A percentile compares a stretch with the other conserved stretches of the same genome.
phyloP scores from a whole-genome alignment of 2,329 filamentous ascomycete species.

The Cladosporium cucumerinum region DNA sequence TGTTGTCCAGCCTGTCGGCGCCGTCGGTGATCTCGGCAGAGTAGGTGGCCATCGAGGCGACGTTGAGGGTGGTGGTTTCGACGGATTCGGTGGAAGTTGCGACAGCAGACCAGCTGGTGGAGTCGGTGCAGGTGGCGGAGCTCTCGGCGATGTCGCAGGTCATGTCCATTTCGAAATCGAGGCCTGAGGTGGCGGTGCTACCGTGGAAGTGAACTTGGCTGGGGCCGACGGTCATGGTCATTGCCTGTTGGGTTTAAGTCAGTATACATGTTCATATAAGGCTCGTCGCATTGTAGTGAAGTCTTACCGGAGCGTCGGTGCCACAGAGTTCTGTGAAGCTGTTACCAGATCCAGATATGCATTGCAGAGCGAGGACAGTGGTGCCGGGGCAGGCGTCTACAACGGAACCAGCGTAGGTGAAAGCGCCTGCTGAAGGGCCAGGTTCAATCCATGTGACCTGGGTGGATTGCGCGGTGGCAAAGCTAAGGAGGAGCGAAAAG shows the following conservation, averaged over 20 bases:
- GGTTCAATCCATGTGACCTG: constrained; percentile 13
- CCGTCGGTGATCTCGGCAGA: constrained; percentile 11
- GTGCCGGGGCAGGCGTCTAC: constrained; percentile 15
- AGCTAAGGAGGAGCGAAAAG: constrained; percentile 6
- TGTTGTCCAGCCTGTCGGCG: constrained; percentile 11
- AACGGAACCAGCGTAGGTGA: constrained; percentile 10
- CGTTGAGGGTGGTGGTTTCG: constrained; percentile 2
- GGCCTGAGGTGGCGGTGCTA: constrained; percentile 8
- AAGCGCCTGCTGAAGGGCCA: constrained; percentile 6
- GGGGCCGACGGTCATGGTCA: constrained; percentile 14
- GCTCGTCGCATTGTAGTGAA: neutral
- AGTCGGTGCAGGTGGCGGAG: constrained; percentile 15
- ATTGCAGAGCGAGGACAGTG: constrained; percentile 14
- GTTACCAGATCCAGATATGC: constrained; percentile 4
- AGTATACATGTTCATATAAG: neutral
- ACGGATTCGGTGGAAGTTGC: constrained; percentile 10
- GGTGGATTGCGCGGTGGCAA: constrained; percentile 7
- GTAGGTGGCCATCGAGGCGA: constrained; percentile 8
- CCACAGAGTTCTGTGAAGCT: constrained; percentile 8
- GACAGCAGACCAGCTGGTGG: constrained; percentile 15
- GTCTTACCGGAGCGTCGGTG: constrained; percentile 7
- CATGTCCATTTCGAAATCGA: constrained; percentile 14
- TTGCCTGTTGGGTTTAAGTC: neutral
- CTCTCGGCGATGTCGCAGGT: constrained; percentile 11
- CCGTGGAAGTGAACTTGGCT: constrained; percentile 13